Conservation (phyloP, 352 stramenopile genomes). For the Phytopythium mirpurense region DNA sequence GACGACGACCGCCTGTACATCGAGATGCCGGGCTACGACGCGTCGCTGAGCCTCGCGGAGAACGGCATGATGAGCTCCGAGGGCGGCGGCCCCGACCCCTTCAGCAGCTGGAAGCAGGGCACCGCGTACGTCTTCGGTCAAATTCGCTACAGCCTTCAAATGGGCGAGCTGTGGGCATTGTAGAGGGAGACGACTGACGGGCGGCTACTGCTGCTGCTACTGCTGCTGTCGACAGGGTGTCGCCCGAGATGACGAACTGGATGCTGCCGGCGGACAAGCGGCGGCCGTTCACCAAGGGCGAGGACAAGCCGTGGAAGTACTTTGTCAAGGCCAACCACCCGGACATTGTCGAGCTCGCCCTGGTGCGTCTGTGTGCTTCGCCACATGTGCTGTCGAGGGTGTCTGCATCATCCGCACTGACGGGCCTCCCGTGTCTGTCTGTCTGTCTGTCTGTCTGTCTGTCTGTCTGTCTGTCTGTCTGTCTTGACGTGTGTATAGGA, state of each 20-base stretch:
- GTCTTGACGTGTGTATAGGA: constrained; percentile 23
- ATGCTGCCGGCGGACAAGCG: constrained; percentile 65
- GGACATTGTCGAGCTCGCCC: constrained; percentile 68
- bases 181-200: too few relatives aligned
- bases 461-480: neutral
- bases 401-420: too few relatives aligned
- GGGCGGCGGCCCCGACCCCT: constrained; percentile 31
- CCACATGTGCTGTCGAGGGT: too few relatives aligned
- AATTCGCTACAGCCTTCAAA: too few relatives aligned
- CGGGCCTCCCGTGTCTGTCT: too few relatives aligned
- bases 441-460: too few relatives aligned
- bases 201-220: too few relatives aligned
- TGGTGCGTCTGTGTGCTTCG: constrained; percentile 32
- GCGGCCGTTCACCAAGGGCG: constrained; percentile 45
- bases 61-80: constrained; percentile 35
- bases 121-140: constrained; percentile 43
- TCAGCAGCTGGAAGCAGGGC: constrained; percentile 45
- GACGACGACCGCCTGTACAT: constrained; percentile 73
- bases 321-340: constrained; percentile 68
- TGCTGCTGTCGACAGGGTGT: too few relatives aligned
- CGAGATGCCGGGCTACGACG: constrained; percentile 66
- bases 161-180: too few relatives aligned
- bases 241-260: constrained; percentile 82
- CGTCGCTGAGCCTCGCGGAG: constrained; percentile 50
- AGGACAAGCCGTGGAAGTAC: constrained; percentile 76